These are phyloP conservation scores for Polysphondylium violaceum DNA, from an alignment of 78 protist species.

Conservation along the genomic window DNA sequence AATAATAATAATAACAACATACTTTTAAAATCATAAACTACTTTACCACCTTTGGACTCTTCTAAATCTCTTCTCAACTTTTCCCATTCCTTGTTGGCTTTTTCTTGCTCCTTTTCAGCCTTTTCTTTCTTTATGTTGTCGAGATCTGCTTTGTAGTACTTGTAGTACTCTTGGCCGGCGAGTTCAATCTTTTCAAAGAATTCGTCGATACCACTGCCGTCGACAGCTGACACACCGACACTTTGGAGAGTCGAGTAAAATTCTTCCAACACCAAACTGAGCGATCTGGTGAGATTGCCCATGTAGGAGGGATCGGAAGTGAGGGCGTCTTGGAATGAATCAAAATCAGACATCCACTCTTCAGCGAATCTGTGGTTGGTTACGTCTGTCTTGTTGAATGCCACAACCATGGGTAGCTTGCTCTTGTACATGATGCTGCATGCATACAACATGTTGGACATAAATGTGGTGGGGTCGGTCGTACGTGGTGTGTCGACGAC, in stretches of 20 bases:
- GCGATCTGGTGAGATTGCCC: constrained; percentile 85
- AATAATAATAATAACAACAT: neutral
- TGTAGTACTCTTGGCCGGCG: constrained; percentile 83
- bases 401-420: constrained; percentile 94
- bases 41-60: constrained; percentile 80
- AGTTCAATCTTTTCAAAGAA: constrained; percentile 75
- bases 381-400: constrained; percentile 97
- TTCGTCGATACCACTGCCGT: constrained; percentile 91
- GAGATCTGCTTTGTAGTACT: constrained; percentile 68
- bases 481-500: constrained; percentile 97
- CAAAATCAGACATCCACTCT: constrained; percentile 94
- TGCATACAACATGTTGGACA: constrained; percentile 99
- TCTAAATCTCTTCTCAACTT: constrained; percentile 77
- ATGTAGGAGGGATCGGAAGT: constrained; percentile 82
- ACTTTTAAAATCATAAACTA: constrained; percentile 69
- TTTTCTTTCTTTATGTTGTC: constrained; percentile 46
- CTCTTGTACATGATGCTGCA: constrained; percentile 96
- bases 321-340: constrained; percentile 61
- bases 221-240: constrained; percentile 91
- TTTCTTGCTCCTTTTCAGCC: constrained; percentile 31
- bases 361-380: constrained; percentile 54
- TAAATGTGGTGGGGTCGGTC: constrained; percentile 95
- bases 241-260: constrained; percentile 84
- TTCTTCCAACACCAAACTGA: constrained; percentile 94
- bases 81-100: constrained; percentile 47